Base-by-base conservation (phyloP, 164 flowering plant species). In the Vitis amurensis region DNA sequence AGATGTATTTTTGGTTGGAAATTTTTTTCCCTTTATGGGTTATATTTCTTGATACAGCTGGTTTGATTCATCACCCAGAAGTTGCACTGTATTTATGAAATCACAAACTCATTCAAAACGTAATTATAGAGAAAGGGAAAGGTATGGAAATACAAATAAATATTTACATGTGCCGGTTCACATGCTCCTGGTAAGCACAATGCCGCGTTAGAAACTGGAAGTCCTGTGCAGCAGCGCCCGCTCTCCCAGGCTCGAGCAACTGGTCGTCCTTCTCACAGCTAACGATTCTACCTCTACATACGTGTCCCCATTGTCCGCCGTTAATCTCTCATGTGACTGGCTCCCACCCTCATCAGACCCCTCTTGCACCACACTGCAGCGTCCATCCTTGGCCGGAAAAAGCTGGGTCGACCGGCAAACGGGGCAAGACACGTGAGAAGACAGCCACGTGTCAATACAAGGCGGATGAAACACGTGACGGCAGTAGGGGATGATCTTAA, bases 381-480 rank as follows among this genome's bases (percentile, higher is more conserved):
- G 50, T 55, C 59, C 23, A 56, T 37, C 67, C 71, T 30, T 27
- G 27, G 2, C 49, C 30, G 55, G 67, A 29, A 79, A 59, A 56
- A 83, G 23, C 68, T 61, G 67, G 7, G 75, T 73, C 7, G 84
- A 65, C 19, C 91, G 78, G 71, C 97, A 91, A 11, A 89, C 74
- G 6, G 97, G 94, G 48, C 97, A 91, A 11, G 91, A 74, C 76
- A 69, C 78, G 77, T 81, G 88, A 37, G 79, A 56, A 0, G 51
- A 8, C 0, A 89, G 80, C 97, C 97, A 91, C 74, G 59, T 81
- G 75, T 89, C 91, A 9, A 89, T 82, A 74, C 94, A 91, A 13
- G 15, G 55, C 0, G 82, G 79, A 57, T 89, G 97, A 68, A 85
- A 91, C 74, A 85, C 78, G 76, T 91, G 93, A 13, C 73, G 31